Percentiles rank a stretch among this genome's conserved stretches.
These are phyloP conservation scores for Suhomyces faveliae DNA, from an alignment of 805 yeast genomes.

Conservation along the genomic window DNA sequence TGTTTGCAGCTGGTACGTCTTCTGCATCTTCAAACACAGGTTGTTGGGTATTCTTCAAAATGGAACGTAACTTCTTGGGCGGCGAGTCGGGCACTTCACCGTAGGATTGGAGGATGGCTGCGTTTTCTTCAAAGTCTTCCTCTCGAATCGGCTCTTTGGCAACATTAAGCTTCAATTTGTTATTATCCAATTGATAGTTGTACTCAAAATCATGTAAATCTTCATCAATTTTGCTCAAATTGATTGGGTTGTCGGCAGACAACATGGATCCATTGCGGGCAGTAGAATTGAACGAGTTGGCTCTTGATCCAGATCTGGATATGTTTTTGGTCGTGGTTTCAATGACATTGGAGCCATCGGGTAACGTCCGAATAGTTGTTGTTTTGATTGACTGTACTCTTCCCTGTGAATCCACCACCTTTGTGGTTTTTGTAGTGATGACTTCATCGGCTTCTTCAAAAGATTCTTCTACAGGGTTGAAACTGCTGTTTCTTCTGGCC, in stretches of 20 bases:
- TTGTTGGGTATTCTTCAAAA: slow-evolving; percentile 26
- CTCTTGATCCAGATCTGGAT: slow-evolving; percentile 33
- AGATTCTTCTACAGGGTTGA: slow-evolving; percentile 9
- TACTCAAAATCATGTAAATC: slow-evolving; percentile 44
- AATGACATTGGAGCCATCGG: slow-evolving; percentile 44
- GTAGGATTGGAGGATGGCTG: slow-evolving; percentile 2
- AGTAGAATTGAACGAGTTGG: slow-evolving; percentile 22
- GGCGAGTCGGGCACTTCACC: slow-evolving; percentile 13
- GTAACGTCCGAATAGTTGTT: slow-evolving; percentile 33
- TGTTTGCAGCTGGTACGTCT: background rate
- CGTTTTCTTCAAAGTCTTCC: slow-evolving; percentile 3
- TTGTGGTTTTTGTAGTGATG: slow-evolving; percentile 43
- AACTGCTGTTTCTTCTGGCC: background rate
- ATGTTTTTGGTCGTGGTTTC: slow-evolving; percentile 44
- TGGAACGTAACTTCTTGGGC: slow-evolving; percentile 32
- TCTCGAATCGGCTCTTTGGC: background rate
- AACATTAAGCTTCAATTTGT: background rate
- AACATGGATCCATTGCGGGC: slow-evolving; percentile 23
- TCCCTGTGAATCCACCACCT: slow-evolving; percentile 39
- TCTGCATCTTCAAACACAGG: slow-evolving; percentile 5
- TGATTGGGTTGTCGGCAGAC: slow-evolving; percentile 17
- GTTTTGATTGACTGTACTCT: slow-evolving; percentile 41
- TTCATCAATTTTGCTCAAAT: slow-evolving; percentile 41
- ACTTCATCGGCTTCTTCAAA: slow-evolving; percentile 15
- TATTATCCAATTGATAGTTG: slow-evolving; percentile 35